phyloP scores from a whole-genome alignment of 768 basidiomycete genomes.

The Boletus sensibilis region DNA sequence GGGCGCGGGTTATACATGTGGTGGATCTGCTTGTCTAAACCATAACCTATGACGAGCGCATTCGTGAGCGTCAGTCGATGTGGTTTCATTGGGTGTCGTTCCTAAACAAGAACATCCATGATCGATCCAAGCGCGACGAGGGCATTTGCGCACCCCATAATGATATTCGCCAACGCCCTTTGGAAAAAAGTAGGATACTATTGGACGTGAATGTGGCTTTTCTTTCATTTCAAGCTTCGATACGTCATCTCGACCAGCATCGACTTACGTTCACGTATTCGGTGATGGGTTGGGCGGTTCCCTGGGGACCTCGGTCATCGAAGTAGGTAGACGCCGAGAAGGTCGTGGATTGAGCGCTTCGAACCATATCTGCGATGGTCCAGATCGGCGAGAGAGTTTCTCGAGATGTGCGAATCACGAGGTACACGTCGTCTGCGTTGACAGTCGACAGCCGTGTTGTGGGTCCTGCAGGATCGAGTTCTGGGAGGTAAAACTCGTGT shows the following conservation, averaged over 20 bases:
- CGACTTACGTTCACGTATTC: slow-evolving; percentile 69
- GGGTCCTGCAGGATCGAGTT: not conserved
- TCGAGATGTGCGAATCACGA: not conserved
- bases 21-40: slow-evolving; percentile 92
- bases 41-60: slow-evolving; percentile 93
- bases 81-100: slow-evolving; percentile 98
- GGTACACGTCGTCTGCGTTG: not conserved
- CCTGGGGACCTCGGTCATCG: slow-evolving; percentile 67
- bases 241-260: not conserved
- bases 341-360: slow-evolving; percentile 43
- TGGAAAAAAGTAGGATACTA: slow-evolving; percentile 96
- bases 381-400: not conserved
- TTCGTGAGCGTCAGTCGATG: slow-evolving; percentile 96
- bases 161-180: slow-evolving; percentile 93
- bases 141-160: slow-evolving; percentile 71
- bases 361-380: slow-evolving; percentile 32
- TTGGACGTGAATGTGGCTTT: slow-evolving; percentile 50
- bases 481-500: not conserved
- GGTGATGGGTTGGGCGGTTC: slow-evolving; percentile 76
- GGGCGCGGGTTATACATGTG: slow-evolving; percentile 85
- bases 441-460: not conserved
- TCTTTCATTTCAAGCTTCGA: slow-evolving; percentile 19
- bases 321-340: slow-evolving; percentile 78
- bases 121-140: not conserved
- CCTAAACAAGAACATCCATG: slow-evolving; percentile 46